Evolutionary conservation across 352 stramenopile genomes (phyloP).

Genomic region (Globisporangium emineosum): DNA sequence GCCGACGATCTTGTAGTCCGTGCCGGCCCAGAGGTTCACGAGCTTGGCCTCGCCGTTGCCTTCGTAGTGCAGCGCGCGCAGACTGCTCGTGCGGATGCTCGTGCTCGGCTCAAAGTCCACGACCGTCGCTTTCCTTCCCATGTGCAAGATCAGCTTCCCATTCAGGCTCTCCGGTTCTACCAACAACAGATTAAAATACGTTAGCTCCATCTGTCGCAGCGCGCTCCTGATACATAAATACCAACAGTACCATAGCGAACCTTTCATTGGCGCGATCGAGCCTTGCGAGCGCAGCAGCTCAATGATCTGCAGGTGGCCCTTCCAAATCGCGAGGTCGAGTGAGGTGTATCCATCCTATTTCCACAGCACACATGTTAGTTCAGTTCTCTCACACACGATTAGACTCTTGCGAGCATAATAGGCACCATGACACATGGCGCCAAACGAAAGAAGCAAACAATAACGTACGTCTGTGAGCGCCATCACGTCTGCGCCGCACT

Average conservation of each 20-base stretch:
- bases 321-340: conserved; percentile 81
- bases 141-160: conserved; percentile 63
- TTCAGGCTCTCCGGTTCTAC: conserved; percentile 78
- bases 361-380: not conserved
- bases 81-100: conserved; percentile 66
- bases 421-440: not conserved
- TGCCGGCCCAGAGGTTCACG: conserved; percentile 80
- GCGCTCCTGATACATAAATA: not conserved
- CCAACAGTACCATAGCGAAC: conserved; percentile 18
- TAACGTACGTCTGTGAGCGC: conserved; percentile 66
- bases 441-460: not conserved
- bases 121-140: conserved; percentile 69
- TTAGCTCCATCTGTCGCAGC: not conserved
- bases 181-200: not conserved
- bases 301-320: conserved; percentile 79
- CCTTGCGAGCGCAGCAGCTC: conserved; percentile 77
- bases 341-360: conserved; percentile 75
- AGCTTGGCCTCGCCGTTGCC: conserved; percentile 71
- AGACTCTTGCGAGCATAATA: not conserved
- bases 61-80: conserved; percentile 79
- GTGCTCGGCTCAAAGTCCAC: conserved; percentile 82
- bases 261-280: conserved; percentile 82
- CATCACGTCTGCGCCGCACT: conserved; percentile 72
- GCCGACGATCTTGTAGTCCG: conserved; percentile 79
- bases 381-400: conserved; percentile 5